Evolutionary conservation across 202 grass and related monocot genomes (phyloP), one percentile per base, ranked within the genome.

Genomic region (Brachypodium distachyon): DNA sequence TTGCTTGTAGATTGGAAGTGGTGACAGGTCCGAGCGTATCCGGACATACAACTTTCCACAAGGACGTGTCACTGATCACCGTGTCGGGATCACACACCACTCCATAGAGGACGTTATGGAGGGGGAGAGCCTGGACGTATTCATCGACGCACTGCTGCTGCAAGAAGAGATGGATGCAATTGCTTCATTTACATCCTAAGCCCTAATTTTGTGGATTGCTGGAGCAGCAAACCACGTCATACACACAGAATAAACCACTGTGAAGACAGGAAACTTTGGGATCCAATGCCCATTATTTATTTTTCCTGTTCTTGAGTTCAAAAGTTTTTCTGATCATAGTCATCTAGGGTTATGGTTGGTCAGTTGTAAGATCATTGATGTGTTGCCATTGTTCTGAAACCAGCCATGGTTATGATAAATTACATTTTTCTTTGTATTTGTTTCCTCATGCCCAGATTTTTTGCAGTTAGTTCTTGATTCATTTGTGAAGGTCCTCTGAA

Each of bases 31-130:
- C 8, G 96, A 98, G 67, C 63, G 91, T 46, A 95, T 98, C 63
- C 38, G 89, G 61, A 98, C 96, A 37, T 98, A 98, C 77, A 95
- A 98, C 81, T 98, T 98, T 4, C 91, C 96, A 10, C 91, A 95
- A 70, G 96, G 96, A 5, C 77, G 91, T 61, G 91, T 98, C 47
- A 98, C 96, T 0, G 96, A 98, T 59, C 91, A 98, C 56, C 89
- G 85, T 6, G 60, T 95, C 31, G 96, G 91, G 50, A 67, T 95
- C 73, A 98, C 96, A 0, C 80, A 90, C 53, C 96, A 98, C 51
- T 82, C 91, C 36, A 94, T 95, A 73, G 77, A 64, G 44, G 89
- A 98, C 82, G 77, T 98, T 44, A 85, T 98, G 84, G 91, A 85
- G 33, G 91, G 95, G 29, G 89, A 90, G 79, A 88, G 85, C 42